A percentile compares a stretch with the other conserved stretches of the same genome.
These are phyloP conservation scores for Strigomonas culicis DNA, from an alignment of 208 protist genomes.

Conservation along the genomic window DNA sequence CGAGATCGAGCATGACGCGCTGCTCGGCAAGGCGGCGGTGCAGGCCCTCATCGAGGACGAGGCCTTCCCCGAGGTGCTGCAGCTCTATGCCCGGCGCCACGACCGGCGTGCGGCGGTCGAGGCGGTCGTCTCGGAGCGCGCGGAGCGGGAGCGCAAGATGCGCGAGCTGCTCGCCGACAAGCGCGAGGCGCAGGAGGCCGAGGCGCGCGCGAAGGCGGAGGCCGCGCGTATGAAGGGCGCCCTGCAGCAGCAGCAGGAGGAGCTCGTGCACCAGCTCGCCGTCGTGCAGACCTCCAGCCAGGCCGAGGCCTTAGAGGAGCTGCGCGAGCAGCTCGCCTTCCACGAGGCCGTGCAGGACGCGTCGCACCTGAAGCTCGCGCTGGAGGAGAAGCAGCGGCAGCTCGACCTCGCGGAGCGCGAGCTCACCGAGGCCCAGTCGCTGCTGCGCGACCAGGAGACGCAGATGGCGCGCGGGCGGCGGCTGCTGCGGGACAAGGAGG, in stretches of 20 bases:
- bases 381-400: slow-evolving; percentile 3
- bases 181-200: slow-evolving; percentile 12
- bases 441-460: neutral
- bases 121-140: neutral
- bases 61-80: slow-evolving; percentile 13
- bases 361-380: neutral
- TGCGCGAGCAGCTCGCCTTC: slow-evolving; percentile 10
- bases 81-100: slow-evolving; percentile 11
- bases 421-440: neutral
- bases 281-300: slow-evolving; percentile 11
- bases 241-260: slow-evolving; percentile 2
- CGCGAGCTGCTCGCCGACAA: slow-evolving; percentile 12
- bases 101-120: slow-evolving; percentile 2
- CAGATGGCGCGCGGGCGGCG: neutral
- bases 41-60: slow-evolving; percentile 16
- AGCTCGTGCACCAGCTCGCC: slow-evolving; percentile 13
- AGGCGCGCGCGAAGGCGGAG: slow-evolving; percentile 5
- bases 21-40: slow-evolving; percentile 8
- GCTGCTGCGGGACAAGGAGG: slow-evolving; percentile 8
- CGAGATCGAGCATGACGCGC: slow-evolving; percentile 21
- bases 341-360: slow-evolving; percentile 5
- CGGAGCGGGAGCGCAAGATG: neutral
- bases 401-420: slow-evolving; percentile 2
- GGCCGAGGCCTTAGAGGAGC: slow-evolving; percentile 13
- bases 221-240: slow-evolving; percentile 4